A percentile compares a stretch with the other conserved stretches of the same genome.
phyloP scores from a whole-genome alignment of 371 early-diverging fungal species.

The Dichotomocladium elegans region DNA sequence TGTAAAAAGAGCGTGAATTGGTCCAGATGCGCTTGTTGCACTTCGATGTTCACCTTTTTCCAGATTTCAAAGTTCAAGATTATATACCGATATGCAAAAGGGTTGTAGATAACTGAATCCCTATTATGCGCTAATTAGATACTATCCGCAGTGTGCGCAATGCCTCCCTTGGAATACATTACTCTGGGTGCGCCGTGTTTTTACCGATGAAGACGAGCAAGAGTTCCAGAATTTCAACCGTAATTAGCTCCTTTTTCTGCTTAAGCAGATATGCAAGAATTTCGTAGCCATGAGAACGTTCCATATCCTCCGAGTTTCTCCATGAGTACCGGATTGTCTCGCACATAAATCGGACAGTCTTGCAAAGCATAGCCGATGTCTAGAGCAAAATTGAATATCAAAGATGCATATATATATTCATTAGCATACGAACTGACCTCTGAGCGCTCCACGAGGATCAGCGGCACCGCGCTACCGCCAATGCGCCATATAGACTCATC shows the following conservation, averaged over 20 bases:
- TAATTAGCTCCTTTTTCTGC: constrained; percentile 58
- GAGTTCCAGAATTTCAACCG: constrained; percentile 56
- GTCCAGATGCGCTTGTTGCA: constrained; percentile 61
- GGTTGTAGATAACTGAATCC: constrained; percentile 63
- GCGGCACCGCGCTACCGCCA: constrained; percentile 65
- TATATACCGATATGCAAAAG: constrained; percentile 61
- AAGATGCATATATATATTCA: not conserved
- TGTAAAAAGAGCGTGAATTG: constrained; percentile 64
- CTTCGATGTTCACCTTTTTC: constrained; percentile 54
- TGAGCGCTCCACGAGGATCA: constrained; percentile 59
- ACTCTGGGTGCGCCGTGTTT: constrained; percentile 49
- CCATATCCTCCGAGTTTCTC: constrained; percentile 76
- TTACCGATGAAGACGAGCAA: constrained; percentile 67
- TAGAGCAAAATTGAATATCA: constrained; percentile 11
- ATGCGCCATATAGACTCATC: constrained; percentile 75
- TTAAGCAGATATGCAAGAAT: constrained; percentile 66
- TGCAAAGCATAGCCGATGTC: constrained; percentile 55
- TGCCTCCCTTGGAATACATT: not conserved
- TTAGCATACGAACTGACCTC: constrained; percentile 38
- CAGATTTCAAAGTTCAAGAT: constrained; percentile 74
- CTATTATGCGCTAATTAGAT: constrained; percentile 15
- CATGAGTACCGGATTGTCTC: constrained; percentile 65
- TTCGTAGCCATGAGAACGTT: constrained; percentile 68
- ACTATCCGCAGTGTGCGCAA: not conserved
- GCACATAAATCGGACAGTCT: constrained; percentile 57